Percentiles rank a stretch among this genome's conserved stretches.
These are phyloP conservation scores for Persicaria tinctoria DNA, from an alignment of 148 eudicot species.

Conservation along the genomic window DNA sequence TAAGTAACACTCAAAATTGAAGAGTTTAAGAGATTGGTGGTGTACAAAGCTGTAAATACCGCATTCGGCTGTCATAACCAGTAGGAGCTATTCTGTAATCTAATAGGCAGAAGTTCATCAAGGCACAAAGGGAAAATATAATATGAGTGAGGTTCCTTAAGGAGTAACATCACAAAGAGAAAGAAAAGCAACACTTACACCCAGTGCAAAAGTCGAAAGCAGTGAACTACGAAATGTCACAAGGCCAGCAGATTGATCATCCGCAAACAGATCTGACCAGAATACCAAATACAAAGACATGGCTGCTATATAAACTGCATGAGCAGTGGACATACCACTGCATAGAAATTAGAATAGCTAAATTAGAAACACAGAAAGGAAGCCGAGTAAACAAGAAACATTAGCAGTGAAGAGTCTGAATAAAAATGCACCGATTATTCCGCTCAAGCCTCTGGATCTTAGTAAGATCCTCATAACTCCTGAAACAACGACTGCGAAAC, in stretches of 20 bases:
- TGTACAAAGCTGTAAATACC: too few relatives aligned
- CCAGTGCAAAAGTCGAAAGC: slow-evolving; percentile 70
- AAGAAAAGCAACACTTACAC: slow-evolving; percentile 46
- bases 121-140: too few relatives aligned
- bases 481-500: slow-evolving; percentile 55
- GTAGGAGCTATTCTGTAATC: too few relatives aligned
- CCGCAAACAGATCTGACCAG: slow-evolving; percentile 85
- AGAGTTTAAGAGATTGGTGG: too few relatives aligned
- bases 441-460: slow-evolving; percentile 72
- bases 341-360: slow-evolving; percentile 15
- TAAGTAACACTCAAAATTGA: neutral
- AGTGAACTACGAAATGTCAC: slow-evolving; percentile 68
- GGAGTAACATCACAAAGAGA: neutral
- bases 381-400: neutral
- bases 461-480: slow-evolving; percentile 55
- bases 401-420: neutral
- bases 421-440: slow-evolving; percentile 65
- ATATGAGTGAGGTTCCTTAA: too few relatives aligned
- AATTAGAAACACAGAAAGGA: neutral
- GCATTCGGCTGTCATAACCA: too few relatives aligned
- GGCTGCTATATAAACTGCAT: slow-evolving; percentile 70
- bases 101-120: too few relatives aligned
- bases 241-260: slow-evolving; percentile 31
- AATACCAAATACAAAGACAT: slow-evolving; percentile 82
- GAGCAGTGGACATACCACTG: slow-evolving; percentile 75